A percentile compares a stretch with the other conserved stretches of the same genome.
Conservation (phyloP, 2,329 filamentous ascomycete species). For the Fusarium mundagurra region DNA sequence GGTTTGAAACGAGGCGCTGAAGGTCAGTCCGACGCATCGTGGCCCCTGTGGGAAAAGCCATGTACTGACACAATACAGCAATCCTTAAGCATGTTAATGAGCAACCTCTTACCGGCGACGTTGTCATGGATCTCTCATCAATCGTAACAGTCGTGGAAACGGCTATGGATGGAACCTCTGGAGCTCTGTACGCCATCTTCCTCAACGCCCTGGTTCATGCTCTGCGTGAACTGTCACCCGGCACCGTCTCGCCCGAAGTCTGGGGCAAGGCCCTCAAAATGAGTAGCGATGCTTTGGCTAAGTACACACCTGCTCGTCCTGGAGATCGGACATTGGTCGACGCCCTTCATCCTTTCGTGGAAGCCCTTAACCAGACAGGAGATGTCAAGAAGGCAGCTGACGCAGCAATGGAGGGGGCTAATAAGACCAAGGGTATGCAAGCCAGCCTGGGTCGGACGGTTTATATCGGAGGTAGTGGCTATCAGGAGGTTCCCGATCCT, state of each 20-base stretch:
- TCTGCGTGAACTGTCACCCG: conserved; percentile 55
- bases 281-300: conserved; percentile 75
- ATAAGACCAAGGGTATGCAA: conserved; percentile 90
- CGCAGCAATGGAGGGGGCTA: conserved; percentile 79
- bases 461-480: conserved; percentile 57
- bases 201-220: conserved; percentile 82
- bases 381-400: conserved; percentile 78
- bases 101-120: conserved; percentile 60
- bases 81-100: conserved; percentile 61
- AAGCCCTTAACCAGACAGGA: conserved; percentile 71
- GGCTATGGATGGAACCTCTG: conserved; percentile 70
- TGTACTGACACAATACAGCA: conserved; percentile 51
- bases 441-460: conserved; percentile 77
- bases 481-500: conserved; percentile 63
- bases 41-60: not conserved
- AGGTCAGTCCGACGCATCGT: conserved; percentile 53
- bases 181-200: conserved; percentile 80
- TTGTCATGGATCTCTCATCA: conserved; percentile 61
- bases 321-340: conserved; percentile 94
- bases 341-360: conserved; percentile 87
- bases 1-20: conserved; percentile 89
- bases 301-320: conserved; percentile 88
- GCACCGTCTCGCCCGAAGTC: conserved; percentile 52
- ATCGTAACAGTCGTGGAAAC: conserved; percentile 66
- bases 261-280: conserved; percentile 75